Conservation (phyloP, 768 basidiomycete genomes). For the Heimioporus sp. region DNA sequence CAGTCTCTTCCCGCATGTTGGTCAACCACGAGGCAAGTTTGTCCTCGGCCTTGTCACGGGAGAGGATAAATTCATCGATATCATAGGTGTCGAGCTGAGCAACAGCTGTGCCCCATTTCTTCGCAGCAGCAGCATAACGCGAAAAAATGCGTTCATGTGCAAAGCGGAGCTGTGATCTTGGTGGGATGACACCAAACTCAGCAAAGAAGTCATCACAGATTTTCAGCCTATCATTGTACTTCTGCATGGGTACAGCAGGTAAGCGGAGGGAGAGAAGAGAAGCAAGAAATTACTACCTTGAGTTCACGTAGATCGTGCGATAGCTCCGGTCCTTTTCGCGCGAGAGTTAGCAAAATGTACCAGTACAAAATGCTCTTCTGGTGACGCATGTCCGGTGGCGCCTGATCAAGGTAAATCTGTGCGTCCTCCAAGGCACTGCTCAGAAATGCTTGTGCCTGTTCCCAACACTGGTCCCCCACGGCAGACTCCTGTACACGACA, state of each 20-base stretch:
- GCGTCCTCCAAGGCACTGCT: conserved; percentile 59
- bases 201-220: conserved; percentile 50
- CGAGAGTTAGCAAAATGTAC: conserved; percentile 52
- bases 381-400: conserved; percentile 59
- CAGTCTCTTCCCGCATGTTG: conserved; percentile 39
- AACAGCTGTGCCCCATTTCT: conserved; percentile 48
- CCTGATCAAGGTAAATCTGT: conserved; percentile 49
- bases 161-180: conserved; percentile 50
- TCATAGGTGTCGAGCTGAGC: conserved; percentile 30
- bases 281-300: conserved; percentile 32
- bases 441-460: conserved; percentile 61
- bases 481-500: conserved; percentile 41
- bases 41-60: conserved; percentile 46
- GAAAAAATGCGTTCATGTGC: conserved; percentile 48
- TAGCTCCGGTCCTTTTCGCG: conserved; percentile 48
- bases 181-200: conserved; percentile 42
- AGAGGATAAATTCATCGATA: conserved; percentile 23
- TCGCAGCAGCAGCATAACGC: conserved; percentile 41
- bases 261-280: not conserved
- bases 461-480: conserved; percentile 42
- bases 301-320: conserved; percentile 48
- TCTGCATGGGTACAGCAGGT: conserved; percentile 23
- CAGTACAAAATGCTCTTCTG: conserved; percentile 59
- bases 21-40: conserved; percentile 56
- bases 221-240: conserved; percentile 38